A percentile compares a stretch with the other conserved stretches of the same genome.
phyloP scores from a whole-genome alignment of 2,329 filamentous ascomycete species.

The Metarhizium robertsii region DNA sequence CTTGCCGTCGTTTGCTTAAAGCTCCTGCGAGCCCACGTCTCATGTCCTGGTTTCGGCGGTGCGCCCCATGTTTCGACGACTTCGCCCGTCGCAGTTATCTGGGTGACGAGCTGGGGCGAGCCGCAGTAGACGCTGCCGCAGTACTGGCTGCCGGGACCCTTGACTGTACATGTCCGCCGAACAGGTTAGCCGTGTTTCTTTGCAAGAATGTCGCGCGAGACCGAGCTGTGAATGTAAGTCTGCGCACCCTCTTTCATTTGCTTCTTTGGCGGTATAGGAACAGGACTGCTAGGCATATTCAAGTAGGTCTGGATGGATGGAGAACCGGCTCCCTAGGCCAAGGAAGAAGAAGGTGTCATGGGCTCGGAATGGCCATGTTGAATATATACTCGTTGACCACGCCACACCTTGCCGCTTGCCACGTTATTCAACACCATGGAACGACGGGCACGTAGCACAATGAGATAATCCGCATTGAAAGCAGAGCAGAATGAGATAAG shows the following conservation, averaged over 20 bases:
- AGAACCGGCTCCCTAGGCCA: not conserved
- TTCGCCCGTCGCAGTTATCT: not conserved
- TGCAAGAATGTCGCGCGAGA: too few species aligned
- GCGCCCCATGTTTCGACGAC: slow-evolving; percentile 7
- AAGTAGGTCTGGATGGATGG: not conserved
- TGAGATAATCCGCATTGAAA: not conserved
- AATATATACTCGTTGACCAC: too few species aligned
- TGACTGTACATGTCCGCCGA: not conserved
- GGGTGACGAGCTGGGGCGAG: slow-evolving; percentile 6
- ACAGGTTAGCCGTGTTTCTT: too few species aligned
- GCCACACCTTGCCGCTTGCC: too few species aligned
- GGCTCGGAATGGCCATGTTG: not conserved
- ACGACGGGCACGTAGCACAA: not conserved
- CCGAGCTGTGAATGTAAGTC: too few species aligned
- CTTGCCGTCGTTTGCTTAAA: not conserved
- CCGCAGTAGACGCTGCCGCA: slow-evolving; percentile 8
- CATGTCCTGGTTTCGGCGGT: slow-evolving; percentile 6
- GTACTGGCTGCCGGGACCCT: slow-evolving; percentile 6
- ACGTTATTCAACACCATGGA: too few species aligned
- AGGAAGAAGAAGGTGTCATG: not conserved
- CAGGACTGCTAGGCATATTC: slow-evolving; percentile 2
- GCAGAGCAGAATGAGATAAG: not conserved
- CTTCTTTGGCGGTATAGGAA: not conserved
- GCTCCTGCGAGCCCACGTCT: not conserved
- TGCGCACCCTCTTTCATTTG: not conserved